A percentile compares a stretch with the other conserved stretches of the same genome.
Evolutionary conservation across 139 green algal species (phyloP).

Genomic region (Diplosphaera chodatii): DNA sequence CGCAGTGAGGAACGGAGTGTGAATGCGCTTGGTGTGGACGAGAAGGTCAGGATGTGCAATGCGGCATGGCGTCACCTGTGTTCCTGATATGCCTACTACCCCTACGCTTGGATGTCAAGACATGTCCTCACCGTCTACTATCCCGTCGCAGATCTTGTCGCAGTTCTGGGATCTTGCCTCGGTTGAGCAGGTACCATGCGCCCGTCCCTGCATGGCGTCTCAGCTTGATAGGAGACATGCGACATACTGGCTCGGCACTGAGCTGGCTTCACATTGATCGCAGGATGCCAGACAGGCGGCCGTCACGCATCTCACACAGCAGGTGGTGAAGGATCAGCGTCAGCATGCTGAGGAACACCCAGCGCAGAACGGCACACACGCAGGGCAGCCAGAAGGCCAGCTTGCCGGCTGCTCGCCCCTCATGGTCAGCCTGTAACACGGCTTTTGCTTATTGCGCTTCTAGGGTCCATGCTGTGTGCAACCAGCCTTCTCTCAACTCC

Average conservation of each 20-base stretch:
- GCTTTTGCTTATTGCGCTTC: neutral
- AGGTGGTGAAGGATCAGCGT: constrained; percentile 30
- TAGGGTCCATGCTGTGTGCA: too few relatives aligned
- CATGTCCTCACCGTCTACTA: too few relatives aligned
- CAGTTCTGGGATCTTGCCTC: constrained; percentile 73
- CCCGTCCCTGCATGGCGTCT: neutral
- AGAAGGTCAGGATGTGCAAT: neutral
- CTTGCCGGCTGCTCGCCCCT: constrained; percentile 39
- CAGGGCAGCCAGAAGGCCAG: constrained; percentile 5
- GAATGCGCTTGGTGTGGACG: neutral
- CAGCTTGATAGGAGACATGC: too few relatives aligned
- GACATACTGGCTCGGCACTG: too few relatives aligned
- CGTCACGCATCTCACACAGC: constrained; percentile 21
- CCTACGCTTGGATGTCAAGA: too few relatives aligned
- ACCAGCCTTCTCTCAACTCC: too few relatives aligned
- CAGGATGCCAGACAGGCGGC: constrained; percentile 28
- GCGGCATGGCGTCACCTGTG: too few relatives aligned
- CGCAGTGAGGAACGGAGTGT: neutral
- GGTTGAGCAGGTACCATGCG: constrained; percentile 35
- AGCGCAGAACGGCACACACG: neutral
- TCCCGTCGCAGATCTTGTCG: constrained; percentile 50
- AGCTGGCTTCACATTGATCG: neutral
- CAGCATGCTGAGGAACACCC: constrained; percentile 11
- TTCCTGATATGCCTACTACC: too few relatives aligned
- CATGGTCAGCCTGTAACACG: constrained; percentile 34